phyloP scores from a whole-genome alignment of 2,329 filamentous ascomycete genomes.

The Colletotrichum australisinense region DNA sequence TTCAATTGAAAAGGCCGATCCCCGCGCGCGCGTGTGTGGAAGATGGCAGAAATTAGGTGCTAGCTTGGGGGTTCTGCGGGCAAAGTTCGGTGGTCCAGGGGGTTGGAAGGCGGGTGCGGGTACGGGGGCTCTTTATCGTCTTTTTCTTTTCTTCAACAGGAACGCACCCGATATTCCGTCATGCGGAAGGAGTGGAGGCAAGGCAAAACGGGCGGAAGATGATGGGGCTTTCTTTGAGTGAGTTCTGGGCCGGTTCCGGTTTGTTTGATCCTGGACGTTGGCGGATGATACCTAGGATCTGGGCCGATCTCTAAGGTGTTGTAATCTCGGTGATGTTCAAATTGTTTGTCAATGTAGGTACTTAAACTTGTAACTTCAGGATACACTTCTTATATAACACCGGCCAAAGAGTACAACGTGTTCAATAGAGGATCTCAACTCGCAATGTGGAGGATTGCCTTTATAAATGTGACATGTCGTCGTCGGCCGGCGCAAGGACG shows the following conservation, averaged over 20 bases:
- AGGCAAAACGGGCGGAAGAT: not conserved
- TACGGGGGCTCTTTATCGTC: not conserved
- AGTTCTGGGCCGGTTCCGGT: not conserved
- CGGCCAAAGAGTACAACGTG: not conserved
- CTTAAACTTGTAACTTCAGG: not conserved
- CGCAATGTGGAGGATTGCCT: not conserved
- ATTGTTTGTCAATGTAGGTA: not conserved
- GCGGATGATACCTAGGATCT: not conserved
- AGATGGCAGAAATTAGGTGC: constrained; percentile 15
- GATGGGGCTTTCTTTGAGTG: not conserved
- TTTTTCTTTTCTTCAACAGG: constrained; percentile 11
- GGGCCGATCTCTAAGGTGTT: not conserved
- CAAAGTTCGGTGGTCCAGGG: constrained; percentile 9
- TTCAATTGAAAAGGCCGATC: constrained; percentile 1
- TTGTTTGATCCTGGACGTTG: not conserved
- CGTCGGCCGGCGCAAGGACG: not conserved
- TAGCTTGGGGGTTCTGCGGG: constrained; percentile 1
- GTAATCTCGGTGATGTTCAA: not conserved
- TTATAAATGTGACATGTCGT: not conserved
- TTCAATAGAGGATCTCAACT: not conserved
- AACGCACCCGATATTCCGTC: constrained; percentile 20
- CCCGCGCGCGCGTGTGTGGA: not conserved
- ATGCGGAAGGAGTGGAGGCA: constrained; percentile 12
- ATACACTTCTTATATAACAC: not conserved
- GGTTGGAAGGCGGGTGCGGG: not conserved